These are phyloP conservation scores for Candida ulmi DNA, from an alignment of 805 yeast species.

Conservation along the genomic window DNA sequence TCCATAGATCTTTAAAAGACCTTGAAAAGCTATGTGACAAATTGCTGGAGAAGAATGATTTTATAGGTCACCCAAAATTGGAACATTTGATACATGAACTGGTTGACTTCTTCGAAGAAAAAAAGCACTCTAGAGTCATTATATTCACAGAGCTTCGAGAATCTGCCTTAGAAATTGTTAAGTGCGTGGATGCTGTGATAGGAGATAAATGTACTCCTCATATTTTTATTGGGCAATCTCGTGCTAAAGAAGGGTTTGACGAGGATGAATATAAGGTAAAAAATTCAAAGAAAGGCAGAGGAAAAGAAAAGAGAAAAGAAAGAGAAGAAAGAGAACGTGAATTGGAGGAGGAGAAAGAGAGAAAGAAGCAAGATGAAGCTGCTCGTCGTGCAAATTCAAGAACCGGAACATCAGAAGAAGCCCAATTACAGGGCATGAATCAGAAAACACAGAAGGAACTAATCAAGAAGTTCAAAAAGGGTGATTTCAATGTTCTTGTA, in stretches of 20 bases:
- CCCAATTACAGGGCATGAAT: conserved; percentile 80
- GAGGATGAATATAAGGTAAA: conserved; percentile 43
- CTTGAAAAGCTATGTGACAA: conserved; percentile 41
- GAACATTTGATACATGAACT: conserved; percentile 54
- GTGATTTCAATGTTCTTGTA: conserved; percentile 72
- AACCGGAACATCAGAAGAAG: conserved; percentile 65
- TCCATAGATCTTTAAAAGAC: conserved; percentile 39
- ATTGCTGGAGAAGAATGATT: conserved; percentile 31
- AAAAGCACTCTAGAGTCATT: conserved; percentile 64
- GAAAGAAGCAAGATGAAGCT: conserved; percentile 26
- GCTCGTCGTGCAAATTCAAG: conserved; percentile 33
- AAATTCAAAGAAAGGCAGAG: conserved; percentile 38
- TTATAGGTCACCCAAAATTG: conserved; percentile 69
- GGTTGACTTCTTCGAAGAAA: conserved; percentile 42
- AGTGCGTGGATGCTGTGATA: conserved; percentile 42
- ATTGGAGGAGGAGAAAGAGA: conserved; percentile 25
- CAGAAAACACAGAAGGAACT: conserved; percentile 83
- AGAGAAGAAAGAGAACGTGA: conserved; percentile 27
- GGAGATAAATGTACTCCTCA: conserved; percentile 53
- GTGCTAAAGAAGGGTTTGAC: conserved; percentile 64
- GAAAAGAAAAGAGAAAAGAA: conserved; percentile 29
- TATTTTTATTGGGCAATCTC: conserved; percentile 89
- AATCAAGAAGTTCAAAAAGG: conserved; percentile 66
- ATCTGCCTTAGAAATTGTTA: conserved; percentile 83
- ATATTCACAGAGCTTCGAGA: conserved; percentile 86